Percentiles rank a stretch among this genome's conserved stretches.
phyloP scores from a whole-genome alignment of 129 eudicot species.

The Smallanthus sonchifolius region DNA sequence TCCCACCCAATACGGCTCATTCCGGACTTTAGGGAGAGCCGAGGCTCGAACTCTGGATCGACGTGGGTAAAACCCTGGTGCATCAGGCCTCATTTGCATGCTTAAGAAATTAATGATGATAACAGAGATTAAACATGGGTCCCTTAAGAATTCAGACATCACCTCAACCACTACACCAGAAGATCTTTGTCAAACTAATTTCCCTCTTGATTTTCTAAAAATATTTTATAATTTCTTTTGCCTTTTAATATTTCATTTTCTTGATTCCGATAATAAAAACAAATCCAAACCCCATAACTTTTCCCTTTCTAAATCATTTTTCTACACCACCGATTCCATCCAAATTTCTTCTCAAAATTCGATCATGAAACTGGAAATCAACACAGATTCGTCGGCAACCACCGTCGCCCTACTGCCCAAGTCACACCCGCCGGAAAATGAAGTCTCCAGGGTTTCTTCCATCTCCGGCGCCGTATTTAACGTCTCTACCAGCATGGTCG shows the following conservation, averaged over 20 bases:
- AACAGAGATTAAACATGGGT: too few species aligned
- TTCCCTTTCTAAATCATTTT: background rate
- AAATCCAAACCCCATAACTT: constrained; percentile 1
- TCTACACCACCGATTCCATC: background rate
- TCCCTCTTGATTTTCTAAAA: background rate
- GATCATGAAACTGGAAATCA: constrained; percentile 34
- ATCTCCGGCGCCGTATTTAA: constrained; percentile 78
- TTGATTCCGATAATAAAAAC: constrained; percentile 18
- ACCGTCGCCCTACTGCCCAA: constrained; percentile 50
- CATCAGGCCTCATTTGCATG: too few species aligned
- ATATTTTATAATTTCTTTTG: background rate
- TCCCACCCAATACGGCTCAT: too few species aligned
- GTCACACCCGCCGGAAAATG: constrained; percentile 20
- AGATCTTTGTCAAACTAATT: too few species aligned
- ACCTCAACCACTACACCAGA: too few species aligned
- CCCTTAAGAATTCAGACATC: background rate
- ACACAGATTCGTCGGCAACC: constrained; percentile 17
- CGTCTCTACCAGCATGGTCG: constrained; percentile 84
- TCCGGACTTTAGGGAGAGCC: too few species aligned
- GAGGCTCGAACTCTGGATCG: too few species aligned
- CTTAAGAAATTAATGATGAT: too few species aligned
- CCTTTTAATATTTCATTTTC: background rate
- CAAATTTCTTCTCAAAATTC: background rate
- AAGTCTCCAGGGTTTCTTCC: constrained; percentile 34
- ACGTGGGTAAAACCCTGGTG: too few species aligned